These are phyloP conservation scores for Auricularia auricula-judae DNA, from an alignment of 768 basidiomycete species.

Conservation along the genomic window DNA sequence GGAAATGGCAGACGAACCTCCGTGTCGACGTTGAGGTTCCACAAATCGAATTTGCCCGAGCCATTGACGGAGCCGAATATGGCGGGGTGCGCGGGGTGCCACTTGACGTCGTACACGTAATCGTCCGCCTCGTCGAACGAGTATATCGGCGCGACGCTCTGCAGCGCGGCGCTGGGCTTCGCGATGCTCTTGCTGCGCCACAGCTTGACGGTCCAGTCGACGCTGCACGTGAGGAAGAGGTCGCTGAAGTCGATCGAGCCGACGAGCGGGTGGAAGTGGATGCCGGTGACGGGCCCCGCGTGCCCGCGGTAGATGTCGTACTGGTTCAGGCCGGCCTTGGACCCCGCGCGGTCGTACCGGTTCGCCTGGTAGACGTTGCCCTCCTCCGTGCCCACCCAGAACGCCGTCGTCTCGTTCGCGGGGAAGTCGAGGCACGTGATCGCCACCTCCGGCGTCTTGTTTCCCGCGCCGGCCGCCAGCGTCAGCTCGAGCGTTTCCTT, in stretches of 20 bases:
- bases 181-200: slow-evolving; percentile 78
- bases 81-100: slow-evolving; percentile 95
- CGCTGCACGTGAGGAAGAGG: slow-evolving; percentile 83
- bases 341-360: slow-evolving; percentile 90
- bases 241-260: slow-evolving; percentile 95
- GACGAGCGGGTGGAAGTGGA: slow-evolving; percentile 86
- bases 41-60: slow-evolving; percentile 89
- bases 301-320: slow-evolving; percentile 91
- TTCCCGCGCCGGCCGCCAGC: slow-evolving; percentile 62
- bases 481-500: slow-evolving; percentile 85
- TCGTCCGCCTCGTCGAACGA: slow-evolving; percentile 98
- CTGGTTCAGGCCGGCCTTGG: slow-evolving; percentile 91
- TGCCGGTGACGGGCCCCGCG: slow-evolving; percentile 84
- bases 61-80: slow-evolving; percentile 91
- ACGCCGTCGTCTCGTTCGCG: slow-evolving; percentile 90
- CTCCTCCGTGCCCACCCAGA: slow-evolving; percentile 98
- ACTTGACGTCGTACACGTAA: slow-evolving; percentile 96
- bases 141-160: slow-evolving; percentile 58
- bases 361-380: slow-evolving; percentile 96
- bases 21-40: slow-evolving; percentile 95
- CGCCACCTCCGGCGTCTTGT: slow-evolving; percentile 94
- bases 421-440: slow-evolving; percentile 93
- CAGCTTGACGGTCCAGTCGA: slow-evolving; percentile 97
- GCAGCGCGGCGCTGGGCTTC: slow-evolving; percentile 51
- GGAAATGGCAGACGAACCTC: slow-evolving; percentile 50